Evolutionary conservation across 75 land plant species (phyloP), one percentile per base, ranked within the genome.

Genomic region (Selaginella moellendorffii): DNA sequence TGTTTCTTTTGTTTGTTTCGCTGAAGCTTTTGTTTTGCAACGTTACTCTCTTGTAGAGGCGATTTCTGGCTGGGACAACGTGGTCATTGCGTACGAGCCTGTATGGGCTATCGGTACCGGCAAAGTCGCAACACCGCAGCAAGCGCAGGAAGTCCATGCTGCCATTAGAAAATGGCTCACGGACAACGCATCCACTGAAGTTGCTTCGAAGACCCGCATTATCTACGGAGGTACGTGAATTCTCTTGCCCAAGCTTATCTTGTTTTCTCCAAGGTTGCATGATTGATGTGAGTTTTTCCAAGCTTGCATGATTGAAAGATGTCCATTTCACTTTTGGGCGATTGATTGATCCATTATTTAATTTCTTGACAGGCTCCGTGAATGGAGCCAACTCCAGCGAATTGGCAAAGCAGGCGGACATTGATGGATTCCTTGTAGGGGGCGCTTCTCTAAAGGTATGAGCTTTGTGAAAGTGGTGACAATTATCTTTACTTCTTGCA

Each of bases 61-160:
- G 42, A 77, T 92, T 0, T 74, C 89, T 10, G 76, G 85, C 66
- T 92, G 97, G 97, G 77, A 77, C 36, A 66, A 83, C 62, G 64
- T 92, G 27, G 97, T 92, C 21, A 71, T 92, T 71, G 98, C 98
- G 1, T 93, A 88, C 75, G 96, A 93, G 77, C 96, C 96, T 29
- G 98, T 93, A 9, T 93, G 98, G 98, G 98, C 98, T 12, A 93
- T 93, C 70, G 98, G 98, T 28, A 93, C 98, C 26, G 96, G 96
- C 51, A 88, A 93, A 76, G 98, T 93, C 28, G 96, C 98, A 12
- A 75, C 79, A 42, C 98, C 96, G 1, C 63, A 71, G 65, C 98
- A 93, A 64, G 98, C 98, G n/a, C 98, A 92, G 68, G 98, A 92
- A 64, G 98, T 92, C 21, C 98, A 88, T 73, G 86, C 66, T 29